A percentile compares a stretch with the other conserved stretches of the same genome.
These are phyloP conservation scores for Trichosporon asahii DNA, from an alignment of 1,284 basidiomycete genomes.

Conservation along the genomic window DNA sequence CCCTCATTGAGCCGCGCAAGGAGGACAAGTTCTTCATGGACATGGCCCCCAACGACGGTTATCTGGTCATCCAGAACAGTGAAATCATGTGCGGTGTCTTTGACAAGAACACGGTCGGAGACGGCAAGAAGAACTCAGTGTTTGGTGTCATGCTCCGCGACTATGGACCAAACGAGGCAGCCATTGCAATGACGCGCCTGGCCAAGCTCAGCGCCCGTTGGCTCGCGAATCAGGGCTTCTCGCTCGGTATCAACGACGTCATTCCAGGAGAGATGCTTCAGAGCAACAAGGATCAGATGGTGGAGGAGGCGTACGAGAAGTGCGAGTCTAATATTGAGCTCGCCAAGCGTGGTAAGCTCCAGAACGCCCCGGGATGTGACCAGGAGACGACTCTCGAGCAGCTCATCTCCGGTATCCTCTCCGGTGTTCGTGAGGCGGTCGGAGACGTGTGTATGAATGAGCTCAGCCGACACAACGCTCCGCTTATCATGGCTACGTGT, in stretches of 20 bases:
- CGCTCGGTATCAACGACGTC: slow-evolving; percentile 97
- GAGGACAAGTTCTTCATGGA: slow-evolving; percentile 60
- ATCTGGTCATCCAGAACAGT: slow-evolving; percentile 94
- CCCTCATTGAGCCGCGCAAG: slow-evolving; percentile 74
- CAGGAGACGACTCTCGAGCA: slow-evolving; percentile 97
- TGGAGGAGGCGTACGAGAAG: slow-evolving; percentile 82
- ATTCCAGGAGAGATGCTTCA: slow-evolving; percentile 86
- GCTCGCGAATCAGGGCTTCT: slow-evolving; percentile 96
- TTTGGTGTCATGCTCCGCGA: slow-evolving; percentile 98
- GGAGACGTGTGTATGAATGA: slow-evolving; percentile 99
- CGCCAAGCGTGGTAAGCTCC: slow-evolving; percentile 87
- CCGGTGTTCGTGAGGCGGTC: slow-evolving; percentile 90
- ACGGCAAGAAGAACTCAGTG: slow-evolving; percentile 98
- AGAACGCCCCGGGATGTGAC: slow-evolving; percentile 94
- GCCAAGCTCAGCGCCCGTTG: slow-evolving; percentile 95
- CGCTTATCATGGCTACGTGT: slow-evolving; percentile 98
- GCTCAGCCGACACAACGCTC: slow-evolving; percentile 91
- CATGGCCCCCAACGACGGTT: slow-evolving; percentile 95
- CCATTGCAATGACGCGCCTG: slow-evolving; percentile 90
- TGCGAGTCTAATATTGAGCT: slow-evolving; percentile 82
- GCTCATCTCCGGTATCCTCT: slow-evolving; percentile 87
- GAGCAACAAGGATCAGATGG: slow-evolving; percentile 76
- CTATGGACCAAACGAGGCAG: slow-evolving; percentile 92
- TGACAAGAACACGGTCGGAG: slow-evolving; percentile 97
- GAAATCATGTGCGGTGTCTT: slow-evolving; percentile 99